These are phyloP conservation scores for Cordyceps farinosa DNA, from an alignment of 2,329 filamentous ascomycete species.

Conservation along the genomic window DNA sequence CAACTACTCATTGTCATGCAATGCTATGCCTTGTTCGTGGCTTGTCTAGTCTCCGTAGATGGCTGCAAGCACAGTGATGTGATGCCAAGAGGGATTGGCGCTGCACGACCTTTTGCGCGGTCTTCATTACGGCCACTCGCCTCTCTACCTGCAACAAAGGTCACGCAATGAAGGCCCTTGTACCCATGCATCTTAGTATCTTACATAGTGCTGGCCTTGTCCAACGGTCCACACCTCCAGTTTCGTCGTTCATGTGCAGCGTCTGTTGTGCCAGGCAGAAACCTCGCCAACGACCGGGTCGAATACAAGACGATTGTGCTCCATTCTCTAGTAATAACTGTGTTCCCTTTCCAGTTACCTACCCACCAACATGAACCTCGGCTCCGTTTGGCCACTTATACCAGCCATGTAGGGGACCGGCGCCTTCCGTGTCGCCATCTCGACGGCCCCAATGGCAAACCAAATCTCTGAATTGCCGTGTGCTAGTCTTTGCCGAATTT, in stretches of 20 bases:
- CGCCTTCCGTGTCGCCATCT: neutral
- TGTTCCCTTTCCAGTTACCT: neutral
- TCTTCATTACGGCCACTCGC: neutral
- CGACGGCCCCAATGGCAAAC: neutral
- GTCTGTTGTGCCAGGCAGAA: neutral
- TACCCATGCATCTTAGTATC: neutral
- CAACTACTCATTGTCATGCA: neutral
- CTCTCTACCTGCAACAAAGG: neutral
- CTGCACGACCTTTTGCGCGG: neutral
- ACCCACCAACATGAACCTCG: neutral
- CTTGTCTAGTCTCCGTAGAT: neutral
- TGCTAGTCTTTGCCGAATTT: neutral
- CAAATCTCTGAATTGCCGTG: neutral
- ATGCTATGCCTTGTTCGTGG: neutral
- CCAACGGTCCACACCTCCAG: neutral
- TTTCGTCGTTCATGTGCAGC: neutral
- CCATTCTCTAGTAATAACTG: neutral
- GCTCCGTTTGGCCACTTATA: neutral
- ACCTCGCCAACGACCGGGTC: neutral
- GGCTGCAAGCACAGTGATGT: neutral
- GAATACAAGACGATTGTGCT: neutral
- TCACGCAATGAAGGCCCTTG: neutral
- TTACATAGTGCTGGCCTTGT: neutral
- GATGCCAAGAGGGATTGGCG: slow-evolving; percentile 12
- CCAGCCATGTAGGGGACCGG: neutral